phyloP scores from a whole-genome alignment of 2,329 filamentous ascomycete species.

The Trichoderma sp. region DNA sequence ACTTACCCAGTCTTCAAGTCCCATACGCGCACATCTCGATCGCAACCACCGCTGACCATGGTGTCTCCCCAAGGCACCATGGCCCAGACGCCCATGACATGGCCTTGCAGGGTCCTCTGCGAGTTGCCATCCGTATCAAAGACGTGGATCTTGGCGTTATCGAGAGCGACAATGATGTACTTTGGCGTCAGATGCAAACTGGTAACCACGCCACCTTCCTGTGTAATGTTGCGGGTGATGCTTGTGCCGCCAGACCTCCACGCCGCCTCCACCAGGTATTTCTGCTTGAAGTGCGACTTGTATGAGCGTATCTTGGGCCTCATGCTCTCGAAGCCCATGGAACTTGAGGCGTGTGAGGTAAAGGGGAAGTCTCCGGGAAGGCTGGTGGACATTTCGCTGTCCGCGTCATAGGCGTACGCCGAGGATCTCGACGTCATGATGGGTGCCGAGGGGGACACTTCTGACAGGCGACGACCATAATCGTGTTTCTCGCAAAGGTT shows the following conservation, averaged over 20 bases:
- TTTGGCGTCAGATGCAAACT: conserved; percentile 91
- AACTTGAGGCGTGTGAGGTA: conserved; percentile 42
- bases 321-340: conserved; percentile 60
- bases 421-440: conserved; percentile 38
- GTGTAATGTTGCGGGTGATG: conserved; percentile 84
- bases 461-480: conserved; percentile 66
- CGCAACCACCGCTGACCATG: conserved; percentile 92
- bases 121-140: conserved; percentile 90
- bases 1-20: conserved; percentile 87
- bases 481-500: conserved; percentile 95
- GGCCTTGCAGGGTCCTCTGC: conserved; percentile 86
- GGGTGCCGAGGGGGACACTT: conserved; percentile 47
- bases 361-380: conserved; percentile 50
- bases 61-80: conserved; percentile 98
- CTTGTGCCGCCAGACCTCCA: conserved; percentile 92
- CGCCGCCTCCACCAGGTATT: conserved; percentile 94
- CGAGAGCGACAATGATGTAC: conserved; percentile 95
- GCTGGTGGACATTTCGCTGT: conserved; percentile 44
- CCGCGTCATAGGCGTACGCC: conserved; percentile 37
- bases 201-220: conserved; percentile 95
- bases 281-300: conserved; percentile 95
- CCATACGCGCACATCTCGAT: conserved; percentile 96
- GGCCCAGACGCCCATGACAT: conserved; percentile 99
- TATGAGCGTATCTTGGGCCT: conserved; percentile 77
- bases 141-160: conserved; percentile 98